These are phyloP conservation scores for Corylus americana DNA, from an alignment of 306 rosid species.

Conservation along the genomic window DNA sequence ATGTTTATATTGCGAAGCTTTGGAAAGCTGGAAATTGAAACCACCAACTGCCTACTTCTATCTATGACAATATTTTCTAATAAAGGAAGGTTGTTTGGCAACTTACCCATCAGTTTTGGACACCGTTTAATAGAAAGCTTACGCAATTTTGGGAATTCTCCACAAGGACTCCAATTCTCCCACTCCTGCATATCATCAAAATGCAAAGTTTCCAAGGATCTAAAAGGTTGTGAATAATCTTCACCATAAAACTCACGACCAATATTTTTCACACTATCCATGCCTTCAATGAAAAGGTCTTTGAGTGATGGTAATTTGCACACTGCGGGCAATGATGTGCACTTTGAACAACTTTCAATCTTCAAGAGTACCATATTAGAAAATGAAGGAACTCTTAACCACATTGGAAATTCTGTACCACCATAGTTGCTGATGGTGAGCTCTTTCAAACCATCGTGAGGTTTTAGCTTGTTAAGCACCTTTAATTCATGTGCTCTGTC, in stretches of 20 bases:
- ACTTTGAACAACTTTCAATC: background rate
- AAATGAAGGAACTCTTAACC: slow-evolving; percentile 6
- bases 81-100: background rate
- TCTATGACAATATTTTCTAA: background rate
- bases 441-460: background rate
- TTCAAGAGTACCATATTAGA: background rate
- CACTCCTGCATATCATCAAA: background rate
- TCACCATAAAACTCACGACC: slow-evolving; percentile 10
- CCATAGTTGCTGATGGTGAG: background rate
- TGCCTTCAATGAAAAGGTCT: background rate
- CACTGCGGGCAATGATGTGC: background rate
- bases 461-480: background rate
- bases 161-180: background rate
- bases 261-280: background rate
- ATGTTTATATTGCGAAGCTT: too few species aligned
- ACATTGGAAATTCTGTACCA: background rate
- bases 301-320: background rate
- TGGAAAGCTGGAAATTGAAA: too few species aligned
- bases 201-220: background rate
- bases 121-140: background rate
- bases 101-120: background rate
- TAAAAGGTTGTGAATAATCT: background rate
- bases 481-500: background rate
- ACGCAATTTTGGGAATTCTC: background rate
- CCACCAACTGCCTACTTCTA: too few species aligned